phyloP scores from a whole-genome alignment of 2,329 filamentous ascomycete genomes.

The Botrytis byssoidea region DNA sequence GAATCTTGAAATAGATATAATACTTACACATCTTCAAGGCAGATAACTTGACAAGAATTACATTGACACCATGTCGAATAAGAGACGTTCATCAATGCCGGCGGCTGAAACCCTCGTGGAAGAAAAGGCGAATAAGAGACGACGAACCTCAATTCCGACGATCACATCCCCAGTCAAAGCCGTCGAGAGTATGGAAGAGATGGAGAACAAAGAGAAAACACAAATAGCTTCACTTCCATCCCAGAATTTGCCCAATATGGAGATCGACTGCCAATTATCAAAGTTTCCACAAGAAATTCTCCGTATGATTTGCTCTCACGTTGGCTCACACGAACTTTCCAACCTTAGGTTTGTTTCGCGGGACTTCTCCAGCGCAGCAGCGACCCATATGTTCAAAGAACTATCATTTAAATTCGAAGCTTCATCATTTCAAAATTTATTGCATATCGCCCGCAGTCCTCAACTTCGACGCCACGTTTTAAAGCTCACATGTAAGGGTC shows the following conservation, averaged over 20 bases:
- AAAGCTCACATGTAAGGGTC: too few species aligned
- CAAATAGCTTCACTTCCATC: not conserved
- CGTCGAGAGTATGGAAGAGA: not conserved
- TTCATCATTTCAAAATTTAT: not conserved
- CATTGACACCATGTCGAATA: not conserved
- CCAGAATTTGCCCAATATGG: not conserved
- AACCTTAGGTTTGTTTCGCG: not conserved
- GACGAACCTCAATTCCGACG: not conserved
- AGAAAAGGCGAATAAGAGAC: not conserved
- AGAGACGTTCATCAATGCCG: too few species aligned
- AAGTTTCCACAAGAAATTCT: not conserved
- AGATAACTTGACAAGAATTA: not conserved
- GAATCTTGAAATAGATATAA: not conserved
- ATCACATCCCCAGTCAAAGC: not conserved
- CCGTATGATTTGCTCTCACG: not conserved
- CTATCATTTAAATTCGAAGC: not conserved
- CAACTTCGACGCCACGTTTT: not conserved
- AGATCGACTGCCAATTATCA: not conserved
- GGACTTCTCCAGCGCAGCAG: not conserved
- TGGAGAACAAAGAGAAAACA: not conserved
- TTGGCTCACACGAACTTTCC: not conserved
- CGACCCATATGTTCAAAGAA: not conserved
- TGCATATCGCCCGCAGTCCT: not conserved
- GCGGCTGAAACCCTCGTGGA: too few species aligned
- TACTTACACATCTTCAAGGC: not conserved